Base-by-base conservation (phyloP, 495 filamentous ascomycete genomes). In the Podospora fimiseda region DNA sequence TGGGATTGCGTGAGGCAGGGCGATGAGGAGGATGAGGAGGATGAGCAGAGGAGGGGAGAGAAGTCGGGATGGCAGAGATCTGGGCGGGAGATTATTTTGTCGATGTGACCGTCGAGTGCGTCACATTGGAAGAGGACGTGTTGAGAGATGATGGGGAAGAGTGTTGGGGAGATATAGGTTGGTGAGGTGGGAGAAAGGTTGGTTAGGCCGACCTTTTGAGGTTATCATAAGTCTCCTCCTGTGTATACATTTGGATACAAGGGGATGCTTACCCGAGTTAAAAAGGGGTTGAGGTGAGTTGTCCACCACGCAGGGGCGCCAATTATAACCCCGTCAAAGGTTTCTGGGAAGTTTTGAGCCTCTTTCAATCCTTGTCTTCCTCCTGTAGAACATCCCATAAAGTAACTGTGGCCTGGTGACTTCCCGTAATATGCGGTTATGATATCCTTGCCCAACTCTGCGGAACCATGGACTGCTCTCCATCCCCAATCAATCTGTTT, bases 61-160 rank as follows among this genome's bases (percentile, higher is more conserved):
- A 80, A 68, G 41, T 76, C 60, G 19, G 86, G 79, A 22, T 74
- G 64, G 68, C 85, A 90, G 14, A 74, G 65, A 37, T 73, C 68
- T 0, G 85, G 81, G 43, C 77, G 68, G 56, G 80, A 81, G 55
- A 89, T 81, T 59, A 88, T 82, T 23, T 75, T 79, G 57, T 88
- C 86, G 5, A 70, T 63, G 0, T 80, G 69, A 1, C 85, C 85
- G 61, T 89, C 86, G 16, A 80, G 65, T 3, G 48, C 56, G 58
- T 90, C 85, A 52, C 86, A 90, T 57, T 89, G 84, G 0, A 73
- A 72, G 9, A 86, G 30, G 20, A 87, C 74, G 55, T 85, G 82
- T 0, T 74, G 66, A 11, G 74, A 77, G 30, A 86, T 76, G 4
- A 73, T 61, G 0, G 66, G 60, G 62, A 84, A 81, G 16, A 78